Percentiles rank a stretch among this genome's conserved stretches.
Evolutionary conservation across 495 filamentous ascomycete genomes (phyloP).

Genomic region (Alectoria sarmentosa): DNA sequence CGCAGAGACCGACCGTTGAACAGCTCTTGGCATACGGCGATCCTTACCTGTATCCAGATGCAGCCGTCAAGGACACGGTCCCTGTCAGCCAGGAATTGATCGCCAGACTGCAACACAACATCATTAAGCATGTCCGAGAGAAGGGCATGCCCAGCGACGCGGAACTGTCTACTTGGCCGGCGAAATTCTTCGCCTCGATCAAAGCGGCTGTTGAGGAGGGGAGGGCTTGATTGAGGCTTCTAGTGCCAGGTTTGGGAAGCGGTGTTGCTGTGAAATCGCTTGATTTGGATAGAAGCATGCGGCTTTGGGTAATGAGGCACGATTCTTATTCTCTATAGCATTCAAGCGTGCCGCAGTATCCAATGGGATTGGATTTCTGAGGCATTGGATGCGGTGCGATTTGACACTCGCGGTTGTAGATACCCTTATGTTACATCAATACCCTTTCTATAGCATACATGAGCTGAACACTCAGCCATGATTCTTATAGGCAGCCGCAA

Average conservation of each 20-base stretch:
- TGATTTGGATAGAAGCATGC: conserved; percentile 5
- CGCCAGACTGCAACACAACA: conserved; percentile 64
- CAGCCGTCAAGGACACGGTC: conserved; percentile 53
- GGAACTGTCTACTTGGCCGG: conserved; percentile 66
- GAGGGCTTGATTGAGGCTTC: not conserved
- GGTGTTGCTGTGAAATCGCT: not conserved
- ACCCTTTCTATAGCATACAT: conserved; percentile 2
- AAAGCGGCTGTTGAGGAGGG: conserved; percentile 54
- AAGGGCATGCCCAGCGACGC: conserved; percentile 59
- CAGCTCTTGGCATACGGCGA: conserved; percentile 66
- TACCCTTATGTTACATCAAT: conserved; percentile 10
- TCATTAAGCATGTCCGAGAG: conserved; percentile 65
- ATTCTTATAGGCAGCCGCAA: not conserved
- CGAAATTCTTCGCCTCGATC: conserved; percentile 57
- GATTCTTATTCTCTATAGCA: conserved; percentile 10
- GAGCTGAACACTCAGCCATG: not conserved
- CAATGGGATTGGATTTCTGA: conserved; percentile 10
- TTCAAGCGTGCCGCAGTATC: conserved; percentile 7
- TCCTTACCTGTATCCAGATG: conserved; percentile 75
- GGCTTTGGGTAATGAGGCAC: conserved; percentile 13
- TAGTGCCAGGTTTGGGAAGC: not conserved
- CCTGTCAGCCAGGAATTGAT: conserved; percentile 72
- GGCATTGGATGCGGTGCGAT: not conserved
- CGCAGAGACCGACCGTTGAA: conserved; percentile 66
- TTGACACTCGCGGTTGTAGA: conserved; percentile 1